These are phyloP conservation scores for Kazachstania sp. DNA, from an alignment of 1,139 yeast genomes.

Conservation along the genomic window DNA sequence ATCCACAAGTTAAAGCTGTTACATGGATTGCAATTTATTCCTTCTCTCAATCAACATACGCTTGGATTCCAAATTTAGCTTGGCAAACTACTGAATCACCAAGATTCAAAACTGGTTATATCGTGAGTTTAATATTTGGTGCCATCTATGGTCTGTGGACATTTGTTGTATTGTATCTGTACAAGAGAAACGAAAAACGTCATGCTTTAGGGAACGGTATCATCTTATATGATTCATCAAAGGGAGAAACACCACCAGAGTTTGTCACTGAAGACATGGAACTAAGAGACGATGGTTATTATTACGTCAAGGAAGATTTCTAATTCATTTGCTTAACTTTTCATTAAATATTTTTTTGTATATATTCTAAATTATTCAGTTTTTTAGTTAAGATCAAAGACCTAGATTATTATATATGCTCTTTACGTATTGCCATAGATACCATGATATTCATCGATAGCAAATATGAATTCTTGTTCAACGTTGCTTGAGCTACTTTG, in stretches of 20 bases:
- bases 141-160: slow-evolving; percentile 48
- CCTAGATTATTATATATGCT: no score
- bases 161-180: slow-evolving; percentile 46
- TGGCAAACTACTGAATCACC: slow-evolving; percentile 54
- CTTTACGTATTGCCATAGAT: no score
- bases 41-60: slow-evolving; percentile 32
- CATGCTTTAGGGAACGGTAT: slow-evolving; percentile 50
- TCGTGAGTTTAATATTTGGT: slow-evolving; percentile 46
- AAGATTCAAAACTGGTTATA: slow-evolving; percentile 42
- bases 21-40: slow-evolving; percentile 34
- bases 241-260: slow-evolving; percentile 28
- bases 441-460: no score
- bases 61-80: slow-evolving; percentile 36
- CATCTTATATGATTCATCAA: slow-evolving; percentile 29
- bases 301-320: slow-evolving; percentile 9
- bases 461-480: no score
- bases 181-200: slow-evolving; percentile 49
- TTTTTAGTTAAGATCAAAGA: no score
- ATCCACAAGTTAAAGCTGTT: slow-evolving; percentile 33
- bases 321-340: not conserved
- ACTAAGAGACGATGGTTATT: slow-evolving; percentile 26
- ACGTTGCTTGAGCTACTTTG: no score
- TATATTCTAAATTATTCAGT: not conserved
- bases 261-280: slow-evolving; percentile 25
- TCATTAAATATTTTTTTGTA: no score